These are phyloP conservation scores for Candida neerlandica DNA, from an alignment of 1,139 yeast genomes.

Conservation along the genomic window DNA sequence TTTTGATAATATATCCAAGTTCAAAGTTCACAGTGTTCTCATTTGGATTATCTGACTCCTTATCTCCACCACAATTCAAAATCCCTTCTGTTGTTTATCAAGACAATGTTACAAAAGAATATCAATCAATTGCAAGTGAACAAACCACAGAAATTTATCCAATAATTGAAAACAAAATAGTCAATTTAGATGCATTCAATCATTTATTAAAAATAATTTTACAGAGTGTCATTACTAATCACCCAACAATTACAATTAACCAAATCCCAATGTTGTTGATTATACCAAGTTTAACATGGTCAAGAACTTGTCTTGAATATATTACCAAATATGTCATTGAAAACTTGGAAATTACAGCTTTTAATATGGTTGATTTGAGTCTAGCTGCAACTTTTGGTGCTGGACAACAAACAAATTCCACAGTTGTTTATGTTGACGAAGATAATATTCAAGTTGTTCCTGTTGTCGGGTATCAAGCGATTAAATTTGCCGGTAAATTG, in stretches of 20 bases:
- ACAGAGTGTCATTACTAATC: slow-evolving; percentile 54
- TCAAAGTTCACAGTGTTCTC: slow-evolving; percentile 72
- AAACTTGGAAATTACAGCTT: slow-evolving; percentile 68
- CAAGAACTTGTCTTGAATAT: slow-evolving; percentile 63
- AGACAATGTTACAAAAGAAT: slow-evolving; percentile 45
- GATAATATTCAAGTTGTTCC: slow-evolving; percentile 78
- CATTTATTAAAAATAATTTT: slow-evolving; percentile 64
- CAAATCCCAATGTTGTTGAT: slow-evolving; percentile 56
- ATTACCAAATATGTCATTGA: slow-evolving; percentile 80
- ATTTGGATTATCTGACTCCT: slow-evolving; percentile 79
- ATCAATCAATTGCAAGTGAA: slow-evolving; percentile 34
- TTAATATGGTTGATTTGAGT: slow-evolving; percentile 68
- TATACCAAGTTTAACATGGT: slow-evolving; percentile 69
- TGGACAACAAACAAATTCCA: slow-evolving; percentile 57
- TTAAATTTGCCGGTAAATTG: slow-evolving; percentile 55
- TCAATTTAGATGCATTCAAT: slow-evolving; percentile 69
- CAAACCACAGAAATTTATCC: slow-evolving; percentile 56
- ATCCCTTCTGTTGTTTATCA: slow-evolving; percentile 77
- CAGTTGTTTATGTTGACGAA: slow-evolving; percentile 81
- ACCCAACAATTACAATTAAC: slow-evolving; percentile 53
- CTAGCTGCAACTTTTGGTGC: slow-evolving; percentile 77
- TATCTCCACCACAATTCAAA: slow-evolving; percentile 73
- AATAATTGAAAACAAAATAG: slow-evolving; percentile 62
- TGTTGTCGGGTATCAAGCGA: slow-evolving; percentile 66
- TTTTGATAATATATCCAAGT: slow-evolving; percentile 79